A percentile compares a stretch with the other conserved stretches of the same genome.
These are phyloP conservation scores for Guillardia theta DNA, from an alignment of 78 protist species.

Conservation along the genomic window DNA sequence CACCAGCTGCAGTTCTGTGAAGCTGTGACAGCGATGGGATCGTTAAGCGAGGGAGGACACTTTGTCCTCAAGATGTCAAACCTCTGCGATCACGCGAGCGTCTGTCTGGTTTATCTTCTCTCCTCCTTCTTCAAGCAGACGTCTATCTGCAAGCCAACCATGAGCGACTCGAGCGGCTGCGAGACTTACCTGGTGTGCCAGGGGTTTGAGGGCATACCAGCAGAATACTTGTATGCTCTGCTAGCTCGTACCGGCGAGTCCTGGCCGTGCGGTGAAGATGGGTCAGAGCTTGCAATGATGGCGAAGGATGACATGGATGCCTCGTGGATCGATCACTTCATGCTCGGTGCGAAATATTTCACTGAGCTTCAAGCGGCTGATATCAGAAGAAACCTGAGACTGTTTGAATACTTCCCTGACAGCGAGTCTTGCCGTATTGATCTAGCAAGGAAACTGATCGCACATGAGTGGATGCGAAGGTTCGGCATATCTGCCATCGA, in stretches of 20 bases:
- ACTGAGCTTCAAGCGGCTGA: neutral
- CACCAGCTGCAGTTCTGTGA: slow-evolving; percentile 57
- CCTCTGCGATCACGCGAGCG: slow-evolving; percentile 19
- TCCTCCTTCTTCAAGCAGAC: neutral
- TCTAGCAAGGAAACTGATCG: neutral
- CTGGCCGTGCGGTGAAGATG: neutral
- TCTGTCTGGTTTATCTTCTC: neutral
- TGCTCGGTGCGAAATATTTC: neutral
- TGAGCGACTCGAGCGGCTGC: slow-evolving; percentile 24
- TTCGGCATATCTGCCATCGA: neutral
- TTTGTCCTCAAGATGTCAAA: slow-evolving; percentile 52
- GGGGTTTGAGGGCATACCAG: neutral
- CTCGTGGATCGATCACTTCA: neutral
- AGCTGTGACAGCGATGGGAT: slow-evolving; percentile 38
- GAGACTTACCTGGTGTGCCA: slow-evolving; percentile 42
- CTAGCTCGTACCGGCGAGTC: neutral
- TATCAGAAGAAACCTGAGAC: neutral
- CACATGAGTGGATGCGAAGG: neutral
- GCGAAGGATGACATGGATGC: neutral
- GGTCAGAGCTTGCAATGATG: neutral
- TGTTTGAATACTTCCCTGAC: neutral
- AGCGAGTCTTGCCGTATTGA: neutral
- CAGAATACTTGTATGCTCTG: neutral
- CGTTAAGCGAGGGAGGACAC: slow-evolving; percentile 31
- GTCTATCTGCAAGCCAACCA: slow-evolving; percentile 42